Evolutionary conservation across 495 filamentous ascomycete species (phyloP), one percentile per base, ranked within the genome.

Genomic region (Podospora pseudocomata): DNA sequence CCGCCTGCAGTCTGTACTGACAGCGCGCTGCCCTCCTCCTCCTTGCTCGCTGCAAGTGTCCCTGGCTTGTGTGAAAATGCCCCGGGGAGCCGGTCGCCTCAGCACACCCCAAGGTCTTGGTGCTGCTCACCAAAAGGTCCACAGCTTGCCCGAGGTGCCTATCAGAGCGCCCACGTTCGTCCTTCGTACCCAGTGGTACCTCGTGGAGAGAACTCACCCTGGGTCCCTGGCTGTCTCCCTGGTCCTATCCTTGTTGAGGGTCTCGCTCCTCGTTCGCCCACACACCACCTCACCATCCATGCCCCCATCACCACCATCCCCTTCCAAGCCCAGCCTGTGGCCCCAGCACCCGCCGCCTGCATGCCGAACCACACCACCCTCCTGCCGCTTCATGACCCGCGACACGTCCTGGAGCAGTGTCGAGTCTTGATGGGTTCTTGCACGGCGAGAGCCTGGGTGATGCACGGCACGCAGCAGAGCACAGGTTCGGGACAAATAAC

Each of bases 41-140:
- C 23, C 23, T 23, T 23, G 23, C 56, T 39, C 34, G 57, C 32
- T 67, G 32, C 57, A 60, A 39, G 27, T 44, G 61, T 27, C 18
- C 61, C 32, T 32, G 20, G 58, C 26, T 23, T 15, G 11, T 60
- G 58, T 20, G 20, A 65, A 64, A 74, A 71, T 66, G 72, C 71
- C 59, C 70, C 72, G 64, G 72, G 68, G 64, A 70, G 64, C 63
- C 68, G 64, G 72, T 69, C 63, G 59, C 55, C 67, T 64, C 65
- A 62, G 65, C 56, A 49, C 39, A 49, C 39, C 39, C 39, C 15
- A 49, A 49, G 39, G 60, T 30, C 55, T 39, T 62, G 65, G 66
- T 70, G 68, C 68, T 30, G 64, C 28, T 44, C 16, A 60, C 20
- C 32, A 4, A 49, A n/a, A 28, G 61, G 32, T 63, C 61, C 61